These are phyloP conservation scores for Tolypocladium amazonense DNA, from an alignment of 2,329 filamentous ascomycete species.

Conservation along the genomic window DNA sequence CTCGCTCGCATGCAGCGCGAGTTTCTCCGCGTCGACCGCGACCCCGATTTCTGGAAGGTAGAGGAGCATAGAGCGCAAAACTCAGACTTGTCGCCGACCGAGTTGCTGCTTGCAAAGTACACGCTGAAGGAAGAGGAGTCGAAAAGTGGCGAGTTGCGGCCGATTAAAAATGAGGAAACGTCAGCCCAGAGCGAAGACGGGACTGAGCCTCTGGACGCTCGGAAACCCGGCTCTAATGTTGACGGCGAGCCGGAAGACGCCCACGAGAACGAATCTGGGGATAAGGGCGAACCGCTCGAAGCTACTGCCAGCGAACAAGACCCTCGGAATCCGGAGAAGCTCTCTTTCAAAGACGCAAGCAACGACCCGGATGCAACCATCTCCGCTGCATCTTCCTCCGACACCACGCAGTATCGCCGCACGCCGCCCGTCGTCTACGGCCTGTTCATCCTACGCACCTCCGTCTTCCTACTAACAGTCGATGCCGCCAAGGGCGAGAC, in stretches of 20 bases:
- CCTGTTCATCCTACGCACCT: slow-evolving; percentile 28
- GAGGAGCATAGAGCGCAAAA: slow-evolving; percentile 5
- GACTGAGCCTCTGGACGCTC: not conserved
- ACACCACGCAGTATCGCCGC: slow-evolving; percentile 13
- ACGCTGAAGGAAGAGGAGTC: not conserved
- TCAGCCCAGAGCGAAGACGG: not conserved
- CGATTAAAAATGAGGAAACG: not conserved
- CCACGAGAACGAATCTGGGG: not conserved
- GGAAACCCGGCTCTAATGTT: not conserved
- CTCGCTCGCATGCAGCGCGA: slow-evolving; percentile 25
- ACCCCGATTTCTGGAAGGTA: slow-evolving; percentile 19
- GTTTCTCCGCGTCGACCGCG: slow-evolving; percentile 17
- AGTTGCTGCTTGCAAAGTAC: slow-evolving; percentile 4
- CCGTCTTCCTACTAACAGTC: slow-evolving; percentile 27
- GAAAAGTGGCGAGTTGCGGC: not conserved
- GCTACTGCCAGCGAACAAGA: not conserved
- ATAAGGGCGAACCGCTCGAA: not conserved
- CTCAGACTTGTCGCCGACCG: not conserved
- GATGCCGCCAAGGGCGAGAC: slow-evolving; percentile 24
- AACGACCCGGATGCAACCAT: slow-evolving; percentile 1
- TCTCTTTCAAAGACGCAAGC: not conserved
- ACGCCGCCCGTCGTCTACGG: slow-evolving; percentile 31
- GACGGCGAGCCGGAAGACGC: not conserved
- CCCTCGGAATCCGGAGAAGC: no score
- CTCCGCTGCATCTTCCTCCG: not conserved